Percentiles rank a stretch among this genome's conserved stretches.
Evolutionary conservation across 2,329 filamentous ascomycete genomes (phyloP).

Genomic region (Macrophomina phaseolina): DNA sequence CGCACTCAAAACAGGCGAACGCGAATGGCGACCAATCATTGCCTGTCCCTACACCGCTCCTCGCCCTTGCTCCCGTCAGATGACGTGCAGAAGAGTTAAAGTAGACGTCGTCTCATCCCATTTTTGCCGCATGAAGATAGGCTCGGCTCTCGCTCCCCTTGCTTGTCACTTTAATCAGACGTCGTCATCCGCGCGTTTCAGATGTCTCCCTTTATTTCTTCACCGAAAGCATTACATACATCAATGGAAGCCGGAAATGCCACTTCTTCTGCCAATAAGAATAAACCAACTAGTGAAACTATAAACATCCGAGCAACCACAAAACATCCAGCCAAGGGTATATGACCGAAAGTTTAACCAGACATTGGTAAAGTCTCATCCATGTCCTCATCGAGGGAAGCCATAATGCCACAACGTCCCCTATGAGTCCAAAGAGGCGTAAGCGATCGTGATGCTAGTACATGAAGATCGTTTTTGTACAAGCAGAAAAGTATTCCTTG

Average conservation of each 20-base stretch:
- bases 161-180: neutral
- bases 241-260: too few relatives aligned
- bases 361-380: too few relatives aligned
- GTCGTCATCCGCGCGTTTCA: too few relatives aligned
- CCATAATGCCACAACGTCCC: too few relatives aligned
- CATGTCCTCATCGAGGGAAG: too few relatives aligned
- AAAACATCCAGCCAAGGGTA: conserved; percentile 12
- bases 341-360: conserved; percentile 15
- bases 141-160: neutral
- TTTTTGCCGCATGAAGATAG: too few relatives aligned
- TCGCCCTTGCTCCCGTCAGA: neutral
- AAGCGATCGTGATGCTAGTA: neutral
- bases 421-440: neutral
- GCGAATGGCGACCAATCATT: neutral
- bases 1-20: neutral
- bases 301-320: neutral
- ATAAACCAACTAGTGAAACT: too few relatives aligned
- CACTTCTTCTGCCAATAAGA: too few relatives aligned
- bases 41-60: neutral
- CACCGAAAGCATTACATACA: too few relatives aligned
- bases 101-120: conserved; percentile 12
- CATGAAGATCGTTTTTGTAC: neutral
- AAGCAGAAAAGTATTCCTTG: neutral
- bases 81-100: conserved; percentile 22
- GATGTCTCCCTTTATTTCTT: too few relatives aligned